phyloP scores from a whole-genome alignment of 345 rosid species.

The Cardamine chenopodiifolia region DNA sequence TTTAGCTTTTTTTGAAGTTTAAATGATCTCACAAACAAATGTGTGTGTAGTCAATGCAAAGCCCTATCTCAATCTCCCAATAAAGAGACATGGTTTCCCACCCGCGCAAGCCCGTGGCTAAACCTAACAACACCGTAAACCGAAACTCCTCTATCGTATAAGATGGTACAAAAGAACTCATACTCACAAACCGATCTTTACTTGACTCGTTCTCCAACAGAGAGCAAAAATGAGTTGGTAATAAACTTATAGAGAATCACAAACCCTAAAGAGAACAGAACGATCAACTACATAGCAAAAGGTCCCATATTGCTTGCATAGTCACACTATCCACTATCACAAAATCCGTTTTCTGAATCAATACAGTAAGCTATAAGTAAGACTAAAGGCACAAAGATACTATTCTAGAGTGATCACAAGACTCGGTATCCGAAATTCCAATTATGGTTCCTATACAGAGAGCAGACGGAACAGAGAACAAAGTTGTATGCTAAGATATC shows the following conservation, averaged over 20 bases:
- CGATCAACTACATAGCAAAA: not conserved
- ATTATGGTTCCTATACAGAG: not conserved
- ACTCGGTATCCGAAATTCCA: not conserved
- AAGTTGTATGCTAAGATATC: not conserved
- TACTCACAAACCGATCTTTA: not conserved
- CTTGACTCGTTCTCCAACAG: not conserved
- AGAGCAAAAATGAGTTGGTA: not conserved
- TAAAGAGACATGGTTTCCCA: not conserved
- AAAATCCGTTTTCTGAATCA: not conserved
- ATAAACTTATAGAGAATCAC: not conserved
- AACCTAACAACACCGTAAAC: not conserved
- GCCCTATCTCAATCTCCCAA: not conserved
- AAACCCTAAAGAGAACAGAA: not conserved
- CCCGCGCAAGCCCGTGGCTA: not conserved
- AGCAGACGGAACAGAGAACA: not conserved
- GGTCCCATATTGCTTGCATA: not conserved
- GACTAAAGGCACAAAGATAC: not conserved
- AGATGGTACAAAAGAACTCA: not conserved
- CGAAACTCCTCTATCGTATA: not conserved
- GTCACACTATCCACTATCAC: not conserved
- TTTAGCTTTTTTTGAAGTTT: not conserved
- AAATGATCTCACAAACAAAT: not conserved
- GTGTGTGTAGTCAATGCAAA: not conserved
- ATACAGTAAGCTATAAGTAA: not conserved
- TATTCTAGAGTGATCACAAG: not conserved